Base-by-base conservation (phyloP, 2,329 filamentous ascomycete species). In the Aspergillus cejpii region DNA sequence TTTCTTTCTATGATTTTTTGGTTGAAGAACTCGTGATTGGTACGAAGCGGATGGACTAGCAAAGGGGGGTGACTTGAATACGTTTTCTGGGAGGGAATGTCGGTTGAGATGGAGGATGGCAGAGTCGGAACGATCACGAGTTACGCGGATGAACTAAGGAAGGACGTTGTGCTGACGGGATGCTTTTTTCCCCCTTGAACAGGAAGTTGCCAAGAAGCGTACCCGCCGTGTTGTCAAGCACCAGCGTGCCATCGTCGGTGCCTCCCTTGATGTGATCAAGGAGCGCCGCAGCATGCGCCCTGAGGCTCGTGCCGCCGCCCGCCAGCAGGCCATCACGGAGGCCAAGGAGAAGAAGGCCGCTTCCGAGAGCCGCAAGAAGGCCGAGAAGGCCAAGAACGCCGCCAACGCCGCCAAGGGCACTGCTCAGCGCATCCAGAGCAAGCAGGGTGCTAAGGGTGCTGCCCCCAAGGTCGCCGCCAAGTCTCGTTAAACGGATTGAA, bases 191-290 rank as follows among this genome's bases (percentile, higher is more conserved):
- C 46, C 51, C 23, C 45, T 62, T 59, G 54, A 68, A 80, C 74
- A 98, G 92, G 92, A 98, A 83, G 85, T 95, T 70, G 89, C 91
- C 80, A 98, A 98, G 87, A 97, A 97, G 85, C 90, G 92, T 71
- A 89, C 89, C 62, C 92, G 92, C 80, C 88, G 89, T 71, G 88
- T 88, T 69, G 87, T 98, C 78, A 98, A 98, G 87, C 75, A 87
- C 74, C 92, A 98, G 83, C 90, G 92, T 80, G 91, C 85, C 71
- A 94, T 98, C 74, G 92, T 98, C 64, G 92, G 92, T 82, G 92
- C 92, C 63, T 96, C 92, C 56, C 90, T 98, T 74, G 92, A 98
- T 73, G 89, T 97, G 70, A 97, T 98, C 83, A 97, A 96, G 85
- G 92, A 98, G 84, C 88, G 88, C 78, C 90, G 92, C 69, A 75